phyloP scores from a whole-genome alignment of 805 yeast genomes.

The Candida incommunis region DNA sequence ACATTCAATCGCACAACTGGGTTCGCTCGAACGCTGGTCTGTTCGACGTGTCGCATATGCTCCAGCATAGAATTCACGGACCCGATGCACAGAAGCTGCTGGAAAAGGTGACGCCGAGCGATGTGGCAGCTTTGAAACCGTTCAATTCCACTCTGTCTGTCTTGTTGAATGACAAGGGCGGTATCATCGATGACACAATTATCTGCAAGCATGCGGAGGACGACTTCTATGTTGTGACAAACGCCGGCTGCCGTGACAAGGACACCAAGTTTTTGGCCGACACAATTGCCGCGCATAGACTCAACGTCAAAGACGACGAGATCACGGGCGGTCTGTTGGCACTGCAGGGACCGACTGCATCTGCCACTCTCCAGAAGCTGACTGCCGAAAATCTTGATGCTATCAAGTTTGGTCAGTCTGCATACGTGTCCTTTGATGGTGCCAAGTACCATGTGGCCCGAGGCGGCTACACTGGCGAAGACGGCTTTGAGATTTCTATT shows the following conservation, averaged over 20 bases:
- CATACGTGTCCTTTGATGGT: constrained; percentile 29
- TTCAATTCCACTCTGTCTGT: constrained; percentile 66
- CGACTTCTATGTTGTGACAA: constrained; percentile 77
- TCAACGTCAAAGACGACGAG: constrained; percentile 20
- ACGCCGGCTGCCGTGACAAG: constrained; percentile 86
- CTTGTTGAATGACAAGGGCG: constrained; percentile 58
- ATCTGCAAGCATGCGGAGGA: constrained; percentile 67
- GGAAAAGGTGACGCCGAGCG: constrained; percentile 80
- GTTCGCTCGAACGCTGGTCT: constrained; percentile 77
- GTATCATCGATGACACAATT: constrained; percentile 85
- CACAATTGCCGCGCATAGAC: constrained; percentile 30
- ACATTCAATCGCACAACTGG: constrained; percentile 91
- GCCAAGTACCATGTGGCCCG: constrained; percentile 64
- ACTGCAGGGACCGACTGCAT: constrained; percentile 83
- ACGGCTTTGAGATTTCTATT: constrained; percentile 87
- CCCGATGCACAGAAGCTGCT: constrained; percentile 50
- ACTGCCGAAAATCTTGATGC: constrained; percentile 43
- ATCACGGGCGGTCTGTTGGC: constrained; percentile 68
- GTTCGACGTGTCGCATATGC: constrained; percentile 96
- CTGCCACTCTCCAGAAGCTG: constrained; percentile 47
- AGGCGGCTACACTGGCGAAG: constrained; percentile 97
- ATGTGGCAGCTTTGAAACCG: constrained; percentile 40
- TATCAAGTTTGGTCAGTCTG: constrained; percentile 63
- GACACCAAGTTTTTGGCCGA: constrained; percentile 51
- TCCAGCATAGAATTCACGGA: constrained; percentile 74